phyloP scores from a whole-genome alignment of 148 eudicot genomes.

The Chenopodium formosanum region DNA sequence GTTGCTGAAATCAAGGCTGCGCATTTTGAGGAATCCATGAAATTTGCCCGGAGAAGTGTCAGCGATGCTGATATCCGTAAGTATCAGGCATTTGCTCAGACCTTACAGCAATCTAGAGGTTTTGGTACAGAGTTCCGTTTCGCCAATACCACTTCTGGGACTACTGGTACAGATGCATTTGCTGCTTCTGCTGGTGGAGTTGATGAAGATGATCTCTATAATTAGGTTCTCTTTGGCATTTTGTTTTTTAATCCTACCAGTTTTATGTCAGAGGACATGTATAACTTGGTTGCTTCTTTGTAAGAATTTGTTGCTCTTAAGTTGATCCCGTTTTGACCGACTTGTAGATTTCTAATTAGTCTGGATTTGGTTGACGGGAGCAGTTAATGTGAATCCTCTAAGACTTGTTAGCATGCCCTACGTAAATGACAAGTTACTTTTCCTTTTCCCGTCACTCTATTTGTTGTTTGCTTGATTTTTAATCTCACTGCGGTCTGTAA shows the following conservation, averaged over 20 bases:
- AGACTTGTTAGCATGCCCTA: not conserved
- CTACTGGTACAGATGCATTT: constrained; percentile 55
- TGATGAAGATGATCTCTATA: constrained; percentile 83
- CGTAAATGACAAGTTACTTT: not conserved
- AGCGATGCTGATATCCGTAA: constrained; percentile 93
- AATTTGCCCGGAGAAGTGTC: constrained; percentile 82
- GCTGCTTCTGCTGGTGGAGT: constrained; percentile 67
- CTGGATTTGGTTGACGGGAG: not conserved
- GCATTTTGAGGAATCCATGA: constrained; percentile 90
- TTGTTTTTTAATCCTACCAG: not conserved
- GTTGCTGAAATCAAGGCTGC: constrained; percentile 75
- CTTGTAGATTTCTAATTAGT: not conserved
- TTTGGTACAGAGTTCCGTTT: constrained; percentile 76
- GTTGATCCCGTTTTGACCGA: not conserved
- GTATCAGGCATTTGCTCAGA: constrained; percentile 88
- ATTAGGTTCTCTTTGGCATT: not conserved
- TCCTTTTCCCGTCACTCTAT: not conserved
- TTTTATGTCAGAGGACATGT: not conserved
- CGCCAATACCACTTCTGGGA: constrained; percentile 37
- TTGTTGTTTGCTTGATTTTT: not conserved
- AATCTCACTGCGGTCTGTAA: too few species aligned
- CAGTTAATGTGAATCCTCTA: not conserved
- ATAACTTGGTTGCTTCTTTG: constrained; percentile 1
- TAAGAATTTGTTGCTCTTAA: not conserved
- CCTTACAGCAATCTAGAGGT: constrained; percentile 85